Conservation (phyloP, 2,329 filamentous ascomycete genomes). For the Fusarium siculi region DNA sequence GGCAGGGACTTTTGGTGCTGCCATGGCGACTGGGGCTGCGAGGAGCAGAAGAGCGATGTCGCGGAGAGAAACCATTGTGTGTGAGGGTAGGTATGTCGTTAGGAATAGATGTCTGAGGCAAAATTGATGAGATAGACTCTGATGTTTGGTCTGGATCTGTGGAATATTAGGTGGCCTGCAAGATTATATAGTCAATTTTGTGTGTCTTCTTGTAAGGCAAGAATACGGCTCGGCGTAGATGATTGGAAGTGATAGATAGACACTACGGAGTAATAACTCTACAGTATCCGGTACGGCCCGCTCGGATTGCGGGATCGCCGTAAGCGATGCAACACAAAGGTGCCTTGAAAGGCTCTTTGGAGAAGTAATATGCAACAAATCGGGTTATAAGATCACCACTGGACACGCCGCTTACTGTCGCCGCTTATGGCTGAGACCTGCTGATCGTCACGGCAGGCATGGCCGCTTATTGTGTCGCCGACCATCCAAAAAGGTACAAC, state of each 20-base stretch:
- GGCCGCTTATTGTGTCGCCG: not conserved
- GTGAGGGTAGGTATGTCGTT: not conserved
- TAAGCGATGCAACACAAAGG: not conserved
- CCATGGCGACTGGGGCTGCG: not conserved
- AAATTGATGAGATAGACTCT: not conserved
- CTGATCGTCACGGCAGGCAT: accelerated
- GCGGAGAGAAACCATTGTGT: not conserved
- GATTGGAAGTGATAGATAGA: not conserved
- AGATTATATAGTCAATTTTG: accelerated
- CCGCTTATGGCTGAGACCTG: not conserved
- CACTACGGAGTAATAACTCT: not conserved
- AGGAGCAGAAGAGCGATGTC: not conserved
- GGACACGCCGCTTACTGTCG: not conserved
- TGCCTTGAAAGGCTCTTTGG: accelerated
- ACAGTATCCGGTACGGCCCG: not conserved
- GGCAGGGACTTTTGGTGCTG: not conserved
- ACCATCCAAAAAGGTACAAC: not conserved
- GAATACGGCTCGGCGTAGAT: not conserved
- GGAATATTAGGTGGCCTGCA: accelerated
- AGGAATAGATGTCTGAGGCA: not conserved
- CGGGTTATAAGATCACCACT: accelerated
- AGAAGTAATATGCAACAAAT: accelerated
- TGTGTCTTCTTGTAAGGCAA: not conserved
- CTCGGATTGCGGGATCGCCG: not conserved
- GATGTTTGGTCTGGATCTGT: accelerated